Conservation (phyloP, 768 basidiomycete genomes). For the Amanita pallidorosea region DNA sequence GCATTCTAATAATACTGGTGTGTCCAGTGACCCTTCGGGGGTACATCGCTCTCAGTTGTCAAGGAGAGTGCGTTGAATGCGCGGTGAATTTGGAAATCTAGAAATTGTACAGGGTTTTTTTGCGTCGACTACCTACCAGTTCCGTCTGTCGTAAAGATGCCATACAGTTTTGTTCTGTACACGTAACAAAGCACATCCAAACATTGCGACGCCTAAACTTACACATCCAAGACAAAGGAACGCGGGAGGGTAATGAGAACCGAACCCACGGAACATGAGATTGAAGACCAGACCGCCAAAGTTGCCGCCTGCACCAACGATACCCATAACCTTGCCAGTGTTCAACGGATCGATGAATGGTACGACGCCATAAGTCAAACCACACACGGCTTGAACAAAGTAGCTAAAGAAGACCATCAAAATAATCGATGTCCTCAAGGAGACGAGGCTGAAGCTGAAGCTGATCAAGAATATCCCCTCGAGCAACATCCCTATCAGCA, state of each 20-base stretch:
- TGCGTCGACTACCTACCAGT: not conserved
- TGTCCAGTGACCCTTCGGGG: no score
- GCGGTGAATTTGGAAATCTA: no score
- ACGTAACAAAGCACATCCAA: not conserved
- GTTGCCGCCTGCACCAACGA: not conserved
- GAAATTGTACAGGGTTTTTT: no score
- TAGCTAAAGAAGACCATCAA: constrained; percentile 1
- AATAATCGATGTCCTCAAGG: not conserved
- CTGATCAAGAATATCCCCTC: not conserved
- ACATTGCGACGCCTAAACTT: not conserved
- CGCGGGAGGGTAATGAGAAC: not conserved
- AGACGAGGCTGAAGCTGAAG: not conserved
- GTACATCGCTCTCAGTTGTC: no score
- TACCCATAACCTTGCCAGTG: constrained; percentile 3
- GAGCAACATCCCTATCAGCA: not conserved
- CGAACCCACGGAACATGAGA: not conserved
- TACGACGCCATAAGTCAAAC: not conserved
- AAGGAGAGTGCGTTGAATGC: no score
- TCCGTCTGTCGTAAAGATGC: not conserved
- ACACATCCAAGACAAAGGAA: constrained; percentile 4
- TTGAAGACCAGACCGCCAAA: constrained; percentile 1
- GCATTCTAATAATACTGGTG: no score
- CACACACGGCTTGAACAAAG: not conserved
- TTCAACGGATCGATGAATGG: constrained; percentile 2
- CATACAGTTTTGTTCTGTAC: not conserved